A percentile compares a stretch with the other conserved stretches of the same genome.
Conservation (phyloP, 78 protist species). For the Cyanophora paradoxa region DNA sequence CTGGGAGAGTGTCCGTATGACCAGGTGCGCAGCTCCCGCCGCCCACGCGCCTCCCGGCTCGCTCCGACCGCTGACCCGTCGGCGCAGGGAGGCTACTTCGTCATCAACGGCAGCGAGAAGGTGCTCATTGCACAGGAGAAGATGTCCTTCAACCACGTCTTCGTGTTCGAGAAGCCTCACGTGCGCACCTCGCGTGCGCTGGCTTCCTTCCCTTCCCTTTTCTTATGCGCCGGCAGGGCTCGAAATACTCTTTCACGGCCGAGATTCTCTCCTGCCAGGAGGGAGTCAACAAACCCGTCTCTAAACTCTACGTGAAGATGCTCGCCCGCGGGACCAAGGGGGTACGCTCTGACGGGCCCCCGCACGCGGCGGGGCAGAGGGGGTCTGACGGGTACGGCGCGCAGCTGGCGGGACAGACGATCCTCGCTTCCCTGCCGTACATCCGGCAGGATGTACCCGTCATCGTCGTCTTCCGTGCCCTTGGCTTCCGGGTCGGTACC, state of each 20-base stretch:
- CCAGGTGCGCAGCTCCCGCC: slow-evolving; percentile 43
- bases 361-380: too few relatives aligned
- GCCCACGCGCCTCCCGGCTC: not conserved
- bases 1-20: slow-evolving; percentile 96
- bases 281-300: slow-evolving; percentile 24
- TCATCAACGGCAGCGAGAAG: slow-evolving; percentile 98
- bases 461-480: slow-evolving; percentile 88
- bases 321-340: not conserved
- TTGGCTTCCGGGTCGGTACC: slow-evolving; percentile 81
- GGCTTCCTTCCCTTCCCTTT: not conserved
- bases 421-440: slow-evolving; percentile 59
- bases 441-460: slow-evolving; percentile 82
- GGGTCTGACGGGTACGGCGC: not conserved
- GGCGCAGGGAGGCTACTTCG: slow-evolving; percentile 96
- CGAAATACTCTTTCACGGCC: slow-evolving; percentile 64
- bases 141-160: slow-evolving; percentile 87
- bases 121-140: slow-evolving; percentile 97
- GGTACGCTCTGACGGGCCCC: not conserved
- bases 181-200: not conserved
- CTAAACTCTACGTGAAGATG: slow-evolving; percentile 14
- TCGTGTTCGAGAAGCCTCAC: slow-evolving; percentile 61
- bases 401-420: slow-evolving; percentile 16
- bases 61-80: not conserved
- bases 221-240: not conserved
- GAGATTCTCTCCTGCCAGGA: slow-evolving; percentile 87